These are phyloP conservation scores for Uromyces viciae-fabae DNA, from an alignment of 1,284 basidiomycete genomes.

Conservation along the genomic window DNA sequence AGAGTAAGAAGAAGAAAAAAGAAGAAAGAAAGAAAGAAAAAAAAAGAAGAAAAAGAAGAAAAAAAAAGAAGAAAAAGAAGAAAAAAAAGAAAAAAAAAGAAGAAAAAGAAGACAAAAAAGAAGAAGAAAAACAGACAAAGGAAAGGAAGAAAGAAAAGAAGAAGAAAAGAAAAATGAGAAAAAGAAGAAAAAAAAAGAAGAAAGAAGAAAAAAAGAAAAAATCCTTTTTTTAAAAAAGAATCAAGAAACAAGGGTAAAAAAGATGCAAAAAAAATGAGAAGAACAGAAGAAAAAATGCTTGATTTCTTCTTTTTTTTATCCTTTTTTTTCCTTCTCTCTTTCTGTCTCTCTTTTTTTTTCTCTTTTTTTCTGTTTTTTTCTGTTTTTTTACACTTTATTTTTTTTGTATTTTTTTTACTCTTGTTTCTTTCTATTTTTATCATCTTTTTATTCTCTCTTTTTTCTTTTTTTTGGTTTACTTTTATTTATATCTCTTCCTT, in stretches of 20 bases:
- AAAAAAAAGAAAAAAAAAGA: constrained; percentile 4
- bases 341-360: neutral
- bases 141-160: neutral
- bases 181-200: neutral
- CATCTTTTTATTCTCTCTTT: neutral
- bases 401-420: neutral
- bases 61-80: neutral
- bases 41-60: neutral
- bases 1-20: neutral
- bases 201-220: neutral
- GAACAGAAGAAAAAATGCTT: neutral
- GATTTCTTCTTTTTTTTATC: neutral
- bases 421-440: neutral
- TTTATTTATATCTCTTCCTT: neutral
- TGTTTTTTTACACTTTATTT: neutral
- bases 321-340: neutral
- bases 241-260: neutral
- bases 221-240: neutral
- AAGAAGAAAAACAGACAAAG: neutral
- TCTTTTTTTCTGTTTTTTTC: neutral
- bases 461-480: neutral
- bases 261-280: neutral
- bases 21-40: neutral
- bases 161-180: neutral
- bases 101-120: neutral